Percentiles rank a stretch among this genome's conserved stretches.
Conservation (phyloP, 169 alveolate genomes). For the Plasmodium sp. region DNA sequence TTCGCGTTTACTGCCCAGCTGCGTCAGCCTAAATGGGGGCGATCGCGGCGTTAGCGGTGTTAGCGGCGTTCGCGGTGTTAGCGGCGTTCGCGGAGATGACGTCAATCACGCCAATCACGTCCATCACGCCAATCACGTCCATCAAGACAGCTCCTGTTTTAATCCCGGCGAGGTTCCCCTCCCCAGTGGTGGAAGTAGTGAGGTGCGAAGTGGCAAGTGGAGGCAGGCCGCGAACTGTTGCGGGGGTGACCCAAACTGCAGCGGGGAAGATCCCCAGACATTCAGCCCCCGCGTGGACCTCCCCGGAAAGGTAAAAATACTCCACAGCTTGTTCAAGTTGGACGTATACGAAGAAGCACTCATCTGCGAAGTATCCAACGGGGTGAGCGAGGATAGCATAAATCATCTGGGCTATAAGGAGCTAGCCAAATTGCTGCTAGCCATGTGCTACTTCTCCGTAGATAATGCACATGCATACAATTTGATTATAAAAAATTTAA, state of each 20-base stretch:
- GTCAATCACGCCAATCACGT: too few species aligned
- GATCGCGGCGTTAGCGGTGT: too few species aligned
- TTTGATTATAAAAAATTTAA: constrained; percentile 43
- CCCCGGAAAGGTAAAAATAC: constrained; percentile 9
- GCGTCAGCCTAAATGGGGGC: background rate
- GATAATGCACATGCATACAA: constrained; percentile 30
- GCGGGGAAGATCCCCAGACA: background rate
- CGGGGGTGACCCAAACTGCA: background rate
- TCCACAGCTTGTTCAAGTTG: constrained; percentile 32
- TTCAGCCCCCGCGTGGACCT: background rate
- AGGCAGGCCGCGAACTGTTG: background rate
- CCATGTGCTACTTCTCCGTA: constrained; percentile 35
- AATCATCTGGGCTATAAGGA: background rate
- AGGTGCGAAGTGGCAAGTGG: background rate
- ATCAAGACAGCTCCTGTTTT: background rate
- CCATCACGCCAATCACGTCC: background rate
- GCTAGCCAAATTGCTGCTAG: constrained; percentile 29
- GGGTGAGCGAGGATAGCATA: background rate
- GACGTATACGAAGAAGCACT: constrained; percentile 46
- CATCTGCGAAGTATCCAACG: background rate
- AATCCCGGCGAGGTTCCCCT: background rate
- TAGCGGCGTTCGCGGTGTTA: background rate
- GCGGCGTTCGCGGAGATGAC: background rate
- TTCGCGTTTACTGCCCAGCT: background rate
- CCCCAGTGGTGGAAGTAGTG: background rate